phyloP scores from a whole-genome alignment of 495 filamentous ascomycete genomes.

The Xylaria scruposa region DNA sequence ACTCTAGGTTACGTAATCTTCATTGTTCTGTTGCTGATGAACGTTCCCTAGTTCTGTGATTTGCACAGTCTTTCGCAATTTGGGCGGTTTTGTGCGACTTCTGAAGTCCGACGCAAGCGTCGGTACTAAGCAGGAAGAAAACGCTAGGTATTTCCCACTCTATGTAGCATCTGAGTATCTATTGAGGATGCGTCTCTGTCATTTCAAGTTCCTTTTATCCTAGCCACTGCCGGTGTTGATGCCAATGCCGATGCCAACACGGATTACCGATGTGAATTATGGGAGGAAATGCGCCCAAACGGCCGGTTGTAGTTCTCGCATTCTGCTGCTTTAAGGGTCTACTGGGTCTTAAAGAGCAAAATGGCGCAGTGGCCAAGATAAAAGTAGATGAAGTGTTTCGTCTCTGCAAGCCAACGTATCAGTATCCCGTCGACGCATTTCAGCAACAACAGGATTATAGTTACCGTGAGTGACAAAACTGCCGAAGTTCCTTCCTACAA shows the following conservation, averaged over 20 bases:
- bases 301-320: not conserved
- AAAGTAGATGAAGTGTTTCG: constrained; percentile 99
- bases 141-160: not conserved
- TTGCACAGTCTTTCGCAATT: not conserved
- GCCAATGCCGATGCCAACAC: not conserved
- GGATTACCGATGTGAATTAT: not conserved
- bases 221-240: constrained; percentile 8
- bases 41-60: constrained; percentile 6
- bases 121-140: not conserved
- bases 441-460: constrained; percentile 26
- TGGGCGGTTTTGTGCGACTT: not conserved
- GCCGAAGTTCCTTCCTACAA: constrained; percentile 97
- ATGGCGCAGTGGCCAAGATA: constrained; percentile 99
- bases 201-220: constrained; percentile 3
- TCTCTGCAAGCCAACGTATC: constrained; percentile 65
- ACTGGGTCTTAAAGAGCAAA: constrained; percentile 99
- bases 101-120: not conserved
- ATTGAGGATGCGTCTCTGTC: not conserved
- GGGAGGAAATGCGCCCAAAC: constrained; percentile 5
- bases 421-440: constrained; percentile 19
- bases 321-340: constrained; percentile 34
- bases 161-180: constrained; percentile 12
- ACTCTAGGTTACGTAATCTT: not conserved
- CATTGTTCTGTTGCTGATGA: constrained; percentile 11
- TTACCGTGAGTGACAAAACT: constrained; percentile 98